Percentiles rank a stretch among this genome's conserved stretches.
Conservation (phyloP, 352 stramenopile genomes). For the Phytophthora melonis region DNA sequence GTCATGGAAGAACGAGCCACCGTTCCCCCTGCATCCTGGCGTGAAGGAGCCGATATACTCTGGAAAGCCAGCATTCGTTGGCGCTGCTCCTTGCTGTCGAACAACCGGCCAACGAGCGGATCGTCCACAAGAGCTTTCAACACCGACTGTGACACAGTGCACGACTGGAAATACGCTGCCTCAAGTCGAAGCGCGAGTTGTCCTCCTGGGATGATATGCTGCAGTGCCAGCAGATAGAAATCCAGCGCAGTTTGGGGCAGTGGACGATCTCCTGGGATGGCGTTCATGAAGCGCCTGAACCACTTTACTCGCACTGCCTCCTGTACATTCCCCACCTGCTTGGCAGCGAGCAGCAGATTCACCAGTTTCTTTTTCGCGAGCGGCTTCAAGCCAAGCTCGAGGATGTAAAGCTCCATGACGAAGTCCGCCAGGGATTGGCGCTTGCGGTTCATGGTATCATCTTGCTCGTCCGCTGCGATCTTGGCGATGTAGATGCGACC, state of each 20-base stretch:
- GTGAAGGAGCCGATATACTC: constrained; percentile 19
- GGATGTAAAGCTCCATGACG: constrained; percentile 62
- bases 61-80: constrained; percentile 49
- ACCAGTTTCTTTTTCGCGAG: constrained; percentile 66
- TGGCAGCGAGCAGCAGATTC: constrained; percentile 54
- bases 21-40: constrained; percentile 18
- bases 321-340: constrained; percentile 46
- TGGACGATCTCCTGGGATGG: constrained; percentile 33
- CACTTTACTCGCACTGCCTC: constrained; percentile 70
- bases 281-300: constrained; percentile 71
- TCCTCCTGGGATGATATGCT: constrained; percentile 54
- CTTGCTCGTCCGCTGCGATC: constrained; percentile 49
- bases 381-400: constrained; percentile 72
- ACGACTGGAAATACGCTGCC: constrained; percentile 56
- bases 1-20: constrained; percentile 10
- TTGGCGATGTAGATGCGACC: constrained; percentile 73
- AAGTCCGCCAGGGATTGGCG: constrained; percentile 61
- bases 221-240: constrained; percentile 63
- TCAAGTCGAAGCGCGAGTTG: constrained; percentile 55
- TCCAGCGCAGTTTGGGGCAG: constrained; percentile 57
- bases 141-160: constrained; percentile 48
- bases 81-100: constrained; percentile 61
- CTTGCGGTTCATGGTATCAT: constrained; percentile 47
- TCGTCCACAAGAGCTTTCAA: constrained; percentile 60
- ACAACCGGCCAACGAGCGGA: constrained; percentile 50